Evolutionary conservation across 2,329 filamentous ascomycete species (phyloP), one percentile per base, ranked within the genome.

Genomic region (Hymenoscyphus linearis): DNA sequence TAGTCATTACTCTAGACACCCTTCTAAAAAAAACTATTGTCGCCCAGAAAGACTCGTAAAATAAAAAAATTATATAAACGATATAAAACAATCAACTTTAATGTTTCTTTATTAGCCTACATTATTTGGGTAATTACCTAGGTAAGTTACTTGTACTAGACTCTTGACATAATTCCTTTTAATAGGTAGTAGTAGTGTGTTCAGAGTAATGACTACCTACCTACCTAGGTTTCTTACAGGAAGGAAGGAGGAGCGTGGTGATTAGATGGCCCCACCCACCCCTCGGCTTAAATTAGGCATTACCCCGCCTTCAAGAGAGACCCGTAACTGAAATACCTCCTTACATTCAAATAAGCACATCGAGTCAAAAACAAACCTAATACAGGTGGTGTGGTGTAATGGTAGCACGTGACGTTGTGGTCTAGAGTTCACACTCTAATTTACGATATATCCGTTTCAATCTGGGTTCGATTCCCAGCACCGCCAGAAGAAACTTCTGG

Each of bases 381-480:
- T n/a, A n/a, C 58, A 25, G 63, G 63, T 67, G 63, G 63, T 64
- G 61, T 64, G 65, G 65, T 65, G 63, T 61, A 71, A 71, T 71
- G 69, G 69, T 71, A 71, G 69, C 69, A 71, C 69, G 69, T 71
- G 63, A 69, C 66, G 65, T 70, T 72, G 70, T 72, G 70, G 70
- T 63, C 4, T 18, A 60, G 60, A 63, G 62, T 61, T 22, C 22
- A 12, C 40, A 22, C 22, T 47, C n/a, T 44, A 22, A 55, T 55
- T 60, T 59, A 68, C 64, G 62, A 60, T 64, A 59, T 60, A n/a
- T 60, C 70, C 68, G 68, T 71, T 70, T 71, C 69, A 72, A 72
- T 71, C 69, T 70, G 70, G 70, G 70, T 72, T 71, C 70, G 70
- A 72, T 72, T 72, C 70, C 69, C 70, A 70, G 70, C 67, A 68